These are phyloP conservation scores for Schrenkiella parvula DNA, from an alignment of 345 rosid species.

Conservation along the genomic window DNA sequence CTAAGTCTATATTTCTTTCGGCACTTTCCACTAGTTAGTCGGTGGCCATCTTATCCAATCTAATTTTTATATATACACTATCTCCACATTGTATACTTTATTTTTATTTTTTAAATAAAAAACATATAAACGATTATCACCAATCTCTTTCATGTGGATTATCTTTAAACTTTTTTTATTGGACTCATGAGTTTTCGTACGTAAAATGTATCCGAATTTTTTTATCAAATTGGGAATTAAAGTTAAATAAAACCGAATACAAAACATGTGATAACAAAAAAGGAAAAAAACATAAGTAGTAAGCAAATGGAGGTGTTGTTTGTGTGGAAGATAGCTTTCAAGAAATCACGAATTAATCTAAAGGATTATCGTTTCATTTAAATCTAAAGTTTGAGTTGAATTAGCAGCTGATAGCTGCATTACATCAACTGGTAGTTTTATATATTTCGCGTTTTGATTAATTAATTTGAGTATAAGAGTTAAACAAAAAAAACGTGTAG, in stretches of 20 bases:
- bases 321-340: not conserved
- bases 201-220: not conserved
- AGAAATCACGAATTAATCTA: not conserved
- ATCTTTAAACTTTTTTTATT: not conserved
- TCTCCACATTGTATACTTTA: too few relatives aligned
- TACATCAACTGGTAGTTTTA: not conserved
- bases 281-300: not conserved
- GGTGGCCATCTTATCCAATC: constrained; percentile 24
- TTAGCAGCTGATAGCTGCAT: not conserved
- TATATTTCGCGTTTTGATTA: not conserved
- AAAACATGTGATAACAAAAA: not conserved
- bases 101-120: too few relatives aligned
- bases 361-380: not conserved
- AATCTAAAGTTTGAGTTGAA: not conserved
- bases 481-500: not conserved
- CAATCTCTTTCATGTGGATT: constrained; percentile 5
- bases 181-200: not conserved
- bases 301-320: not conserved
- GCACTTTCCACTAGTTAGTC: not conserved
- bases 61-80: not conserved
- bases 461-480: not conserved
- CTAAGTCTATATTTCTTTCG: constrained; percentile 2
- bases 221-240: not conserved
- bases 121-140: too few relatives aligned
- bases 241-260: not conserved